These are phyloP conservation scores for Hygrocybe coccinea DNA, from an alignment of 768 basidiomycete genomes.

Conservation along the genomic window DNA sequence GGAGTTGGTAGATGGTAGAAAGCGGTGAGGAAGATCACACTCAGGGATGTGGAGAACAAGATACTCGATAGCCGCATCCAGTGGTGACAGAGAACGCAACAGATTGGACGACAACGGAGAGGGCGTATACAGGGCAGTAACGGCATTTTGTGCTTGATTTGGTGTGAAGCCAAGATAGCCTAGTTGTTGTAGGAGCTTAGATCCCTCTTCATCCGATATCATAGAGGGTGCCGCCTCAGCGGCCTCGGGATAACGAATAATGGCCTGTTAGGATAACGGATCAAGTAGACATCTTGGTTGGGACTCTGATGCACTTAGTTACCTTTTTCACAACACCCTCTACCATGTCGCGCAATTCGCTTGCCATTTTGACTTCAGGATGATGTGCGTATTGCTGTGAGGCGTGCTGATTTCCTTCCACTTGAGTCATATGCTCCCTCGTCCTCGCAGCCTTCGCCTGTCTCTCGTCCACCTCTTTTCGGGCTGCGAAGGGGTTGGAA, in stretches of 20 bases:
- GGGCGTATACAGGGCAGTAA: slow-evolving; percentile 52
- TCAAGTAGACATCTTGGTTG: slow-evolving; percentile 1
- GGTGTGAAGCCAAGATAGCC: slow-evolving; percentile 60
- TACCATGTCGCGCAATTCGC: slow-evolving; percentile 66
- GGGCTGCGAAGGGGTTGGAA: slow-evolving; percentile 80
- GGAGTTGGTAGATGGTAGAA: slow-evolving; percentile 59
- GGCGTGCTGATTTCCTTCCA: slow-evolving; percentile 17
- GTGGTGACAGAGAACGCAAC: slow-evolving; percentile 50
- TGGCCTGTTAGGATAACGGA: slow-evolving; percentile 36
- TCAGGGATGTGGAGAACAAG: slow-evolving; percentile 80
- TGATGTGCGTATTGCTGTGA: slow-evolving; percentile 41
- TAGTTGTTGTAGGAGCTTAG: slow-evolving; percentile 51
- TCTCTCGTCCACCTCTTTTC: slow-evolving; percentile 58
- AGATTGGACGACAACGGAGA: slow-evolving; percentile 60
- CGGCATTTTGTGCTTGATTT: slow-evolving; percentile 46
- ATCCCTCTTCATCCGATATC: slow-evolving; percentile 40
- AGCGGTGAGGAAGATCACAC: slow-evolving; percentile 75
- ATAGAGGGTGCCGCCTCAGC: slow-evolving; percentile 30
- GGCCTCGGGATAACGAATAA: slow-evolving; percentile 48
- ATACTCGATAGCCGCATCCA: slow-evolving; percentile 82
- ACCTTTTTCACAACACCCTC: slow-evolving; percentile 80
- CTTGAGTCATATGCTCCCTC: slow-evolving; percentile 19
- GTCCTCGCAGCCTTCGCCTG: slow-evolving; percentile 47
- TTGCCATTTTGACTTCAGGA: slow-evolving; percentile 83
- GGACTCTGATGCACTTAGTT: background rate